Conservation (phyloP, 306 rosid species). For the Alnus rubra region DNA sequence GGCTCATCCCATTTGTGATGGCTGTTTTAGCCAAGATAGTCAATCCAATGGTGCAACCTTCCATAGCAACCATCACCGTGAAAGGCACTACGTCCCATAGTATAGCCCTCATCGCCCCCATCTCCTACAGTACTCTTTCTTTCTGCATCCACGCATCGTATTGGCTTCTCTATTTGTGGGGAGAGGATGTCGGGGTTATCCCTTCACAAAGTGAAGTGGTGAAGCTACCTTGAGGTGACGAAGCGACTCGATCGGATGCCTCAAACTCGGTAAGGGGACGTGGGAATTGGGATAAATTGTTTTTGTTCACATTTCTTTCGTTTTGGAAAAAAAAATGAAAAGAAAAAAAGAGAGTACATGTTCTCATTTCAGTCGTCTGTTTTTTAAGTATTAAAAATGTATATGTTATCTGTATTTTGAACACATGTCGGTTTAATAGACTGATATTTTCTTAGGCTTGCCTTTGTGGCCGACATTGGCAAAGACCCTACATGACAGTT, state of each 20-base stretch:
- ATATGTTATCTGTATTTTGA: too few relatives aligned
- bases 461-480: too few relatives aligned
- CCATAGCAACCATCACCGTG: slow-evolving; percentile 60
- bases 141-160: neutral
- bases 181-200: slow-evolving; percentile 9
- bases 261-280: neutral
- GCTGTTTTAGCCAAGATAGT: slow-evolving; percentile 68
- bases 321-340: too few relatives aligned
- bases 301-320: neutral
- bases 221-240: slow-evolving; percentile 37
- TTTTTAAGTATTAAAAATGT: neutral
- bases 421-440: too few relatives aligned
- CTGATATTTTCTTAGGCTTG: too few relatives aligned
- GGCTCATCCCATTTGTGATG: slow-evolving; percentile 66
- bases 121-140: slow-evolving; percentile 2
- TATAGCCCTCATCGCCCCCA: neutral
- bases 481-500: too few relatives aligned
- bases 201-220: slow-evolving; percentile 24
- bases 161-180: too few relatives aligned
- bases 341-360: too few relatives aligned
- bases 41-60: slow-evolving; percentile 62
- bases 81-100: slow-evolving; percentile 44
- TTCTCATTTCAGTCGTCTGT: neutral
- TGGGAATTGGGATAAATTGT: neutral
- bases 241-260: slow-evolving; percentile 31